Evolutionary conservation across 106 monocot genomes (phyloP), one percentile per base, ranked within the genome.

Genomic region (Posidonia australis): DNA sequence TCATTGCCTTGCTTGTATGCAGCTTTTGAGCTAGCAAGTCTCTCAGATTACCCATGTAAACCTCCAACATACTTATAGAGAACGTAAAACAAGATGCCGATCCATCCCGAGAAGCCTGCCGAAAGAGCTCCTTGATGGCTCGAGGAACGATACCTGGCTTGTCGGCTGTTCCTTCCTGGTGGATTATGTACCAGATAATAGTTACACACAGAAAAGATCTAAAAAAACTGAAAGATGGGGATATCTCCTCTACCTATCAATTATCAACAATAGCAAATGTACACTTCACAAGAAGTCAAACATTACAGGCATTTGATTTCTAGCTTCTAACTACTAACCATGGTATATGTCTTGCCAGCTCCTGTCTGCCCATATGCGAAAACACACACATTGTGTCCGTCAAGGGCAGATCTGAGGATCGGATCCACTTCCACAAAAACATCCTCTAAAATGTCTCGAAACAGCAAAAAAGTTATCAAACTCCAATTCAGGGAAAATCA

Each of bases 331-430:
- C 0, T 29, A 54, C 76, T 3, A 11, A 92, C 92, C 92, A 92
- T 92, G 9, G 92, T 87, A 45, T 77, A 87, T 7, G 92, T 92
- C 62, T 92, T 92, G 64, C 92, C 92, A 5, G 87, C 87, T 22
- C 92, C 84, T 30, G 92, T 92, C 73, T 92, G 92, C 20, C 92
- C 92, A 48, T 92, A 92, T 16, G 92, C 87, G 18, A 92, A 73
- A 30, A 92, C 63, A 49, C 87, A 87, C 20, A 92, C 92, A 71
- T 87, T 92, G 58, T 87, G 84, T 18, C 87, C 92, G 46, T 92
- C 92, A 7, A 92, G 74, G 1, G 92, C 92, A 24, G 87, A 92
- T 84, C 82, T 79, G 21, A 92, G 59, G 1, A 92, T 77, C 0
- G 92, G 92, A 28, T 84, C 60, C 6, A 92, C 84, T 74, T 92